Conservation (phyloP, 2,329 filamentous ascomycete genomes). For the Epichloe brachyelytri region DNA sequence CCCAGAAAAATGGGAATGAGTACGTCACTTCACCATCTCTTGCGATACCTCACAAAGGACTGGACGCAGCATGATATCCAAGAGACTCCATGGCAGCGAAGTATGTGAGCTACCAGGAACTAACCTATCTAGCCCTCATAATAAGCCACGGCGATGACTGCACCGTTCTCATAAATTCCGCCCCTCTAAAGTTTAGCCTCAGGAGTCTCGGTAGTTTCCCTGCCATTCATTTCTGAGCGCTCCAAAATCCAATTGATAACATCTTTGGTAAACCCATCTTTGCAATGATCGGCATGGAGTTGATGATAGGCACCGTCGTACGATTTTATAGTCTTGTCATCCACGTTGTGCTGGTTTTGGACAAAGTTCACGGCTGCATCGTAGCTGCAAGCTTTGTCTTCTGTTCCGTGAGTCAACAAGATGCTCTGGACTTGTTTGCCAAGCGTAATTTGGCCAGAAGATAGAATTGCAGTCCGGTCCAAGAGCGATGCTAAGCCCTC, state of each 20-base stretch:
- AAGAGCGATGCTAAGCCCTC: slow-evolving; percentile 66
- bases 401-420: slow-evolving; percentile 65
- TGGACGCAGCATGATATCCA: too few species aligned
- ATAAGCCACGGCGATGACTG: neutral
- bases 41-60: too few species aligned
- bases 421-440: slow-evolving; percentile 46
- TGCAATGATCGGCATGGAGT: slow-evolving; percentile 47
- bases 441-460: slow-evolving; percentile 39
- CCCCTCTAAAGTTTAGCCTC: slow-evolving; percentile 26
- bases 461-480: slow-evolving; percentile 53
- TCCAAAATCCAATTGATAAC: slow-evolving; percentile 54
- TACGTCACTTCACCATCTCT: too few species aligned
- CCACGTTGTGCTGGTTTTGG: slow-evolving; percentile 38
- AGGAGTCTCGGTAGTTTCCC: slow-evolving; percentile 9
- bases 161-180: neutral
- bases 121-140: too few species aligned
- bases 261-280: slow-evolving; percentile 43
- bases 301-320: slow-evolving; percentile 76
- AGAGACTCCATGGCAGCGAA: too few species aligned
- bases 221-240: slow-evolving; percentile 10
- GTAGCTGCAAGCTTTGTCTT: slow-evolving; percentile 56
- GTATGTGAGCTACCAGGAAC: too few species aligned
- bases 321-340: slow-evolving; percentile 56
- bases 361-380: slow-evolving; percentile 52
- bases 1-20: too few species aligned